These are phyloP conservation scores for Medicago ruthenica DNA, from an alignment of 306 rosid species.

Conservation along the genomic window DNA sequence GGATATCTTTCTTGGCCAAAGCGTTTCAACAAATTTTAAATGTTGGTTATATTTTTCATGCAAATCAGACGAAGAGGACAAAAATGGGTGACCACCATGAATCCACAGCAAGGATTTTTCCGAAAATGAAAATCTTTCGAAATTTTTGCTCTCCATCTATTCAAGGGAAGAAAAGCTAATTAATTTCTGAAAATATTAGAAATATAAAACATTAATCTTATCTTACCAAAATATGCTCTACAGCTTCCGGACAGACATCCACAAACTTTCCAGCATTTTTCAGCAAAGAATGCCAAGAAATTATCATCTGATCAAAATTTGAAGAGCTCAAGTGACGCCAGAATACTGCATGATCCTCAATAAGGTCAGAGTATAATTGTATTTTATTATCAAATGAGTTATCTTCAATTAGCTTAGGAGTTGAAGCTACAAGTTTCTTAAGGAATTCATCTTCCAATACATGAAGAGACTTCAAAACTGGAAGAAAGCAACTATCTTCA, in stretches of 20 bases:
- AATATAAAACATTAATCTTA: constrained; percentile 1
- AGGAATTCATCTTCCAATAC: constrained; percentile 69
- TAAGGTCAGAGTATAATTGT: constrained; percentile 58
- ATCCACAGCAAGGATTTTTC: constrained; percentile 84
- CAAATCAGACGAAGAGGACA: constrained; percentile 65
- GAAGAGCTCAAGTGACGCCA: constrained; percentile 61
- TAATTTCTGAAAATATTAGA: constrained; percentile 15
- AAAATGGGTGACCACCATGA: constrained; percentile 88
- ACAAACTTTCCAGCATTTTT: constrained; percentile 60
- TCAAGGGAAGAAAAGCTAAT: constrained; percentile 12
- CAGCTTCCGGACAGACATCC: constrained; percentile 61
- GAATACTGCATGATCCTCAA: constrained; percentile 67
- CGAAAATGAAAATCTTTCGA: constrained; percentile 45
- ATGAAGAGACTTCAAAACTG: constrained; percentile 59
- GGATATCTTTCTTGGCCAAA: constrained; percentile 68
- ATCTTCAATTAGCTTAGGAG: constrained; percentile 60
- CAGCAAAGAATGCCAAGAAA: constrained; percentile 71
- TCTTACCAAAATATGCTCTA: constrained; percentile 66
- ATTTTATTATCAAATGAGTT: constrained; percentile 55
- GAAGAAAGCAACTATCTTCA: constrained; percentile 42
- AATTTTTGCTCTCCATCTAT: constrained; percentile 62
- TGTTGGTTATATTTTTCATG: constrained; percentile 63
- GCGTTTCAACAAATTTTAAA: constrained; percentile 55
- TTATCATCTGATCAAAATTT: constrained; percentile 53
- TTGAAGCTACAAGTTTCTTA: constrained; percentile 53